phyloP scores from a whole-genome alignment of 495 filamentous ascomycete genomes.

The Neurospora terricola region DNA sequence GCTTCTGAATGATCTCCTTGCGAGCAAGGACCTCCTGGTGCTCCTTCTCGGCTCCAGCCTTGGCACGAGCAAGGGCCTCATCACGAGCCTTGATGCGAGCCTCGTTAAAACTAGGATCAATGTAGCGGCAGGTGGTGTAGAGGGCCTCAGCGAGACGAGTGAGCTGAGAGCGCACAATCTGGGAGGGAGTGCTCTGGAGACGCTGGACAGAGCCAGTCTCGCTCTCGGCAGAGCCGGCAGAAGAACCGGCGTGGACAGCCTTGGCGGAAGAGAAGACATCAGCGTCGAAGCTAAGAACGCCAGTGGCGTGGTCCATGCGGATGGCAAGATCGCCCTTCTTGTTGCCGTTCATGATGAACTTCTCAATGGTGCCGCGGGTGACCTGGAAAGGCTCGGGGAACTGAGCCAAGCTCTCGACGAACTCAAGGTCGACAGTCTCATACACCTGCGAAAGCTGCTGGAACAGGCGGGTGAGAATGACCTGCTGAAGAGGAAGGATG shows the following conservation, averaged over 20 bases:
- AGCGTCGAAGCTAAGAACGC: slow-evolving; percentile 91
- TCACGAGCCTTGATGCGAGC: slow-evolving; percentile 68
- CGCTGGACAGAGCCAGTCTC: slow-evolving; percentile 83
- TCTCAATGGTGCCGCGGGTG: slow-evolving; percentile 83
- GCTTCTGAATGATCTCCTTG: slow-evolving; percentile 86
- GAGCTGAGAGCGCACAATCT: slow-evolving; percentile 93
- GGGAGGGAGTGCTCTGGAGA: slow-evolving; percentile 92
- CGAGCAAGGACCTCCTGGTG: slow-evolving; percentile 81
- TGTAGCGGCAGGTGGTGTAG: slow-evolving; percentile 87
- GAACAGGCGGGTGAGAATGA: slow-evolving; percentile 95
- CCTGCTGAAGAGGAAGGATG: slow-evolving; percentile 87
- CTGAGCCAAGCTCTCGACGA: slow-evolving; percentile 86
- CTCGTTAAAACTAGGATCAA: slow-evolving; percentile 80
- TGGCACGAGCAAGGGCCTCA: slow-evolving; percentile 66
- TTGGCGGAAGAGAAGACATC: slow-evolving; percentile 97
- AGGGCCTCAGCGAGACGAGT: slow-evolving; percentile 84
- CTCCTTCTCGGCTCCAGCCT: slow-evolving; percentile 81
- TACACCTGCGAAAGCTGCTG: slow-evolving; percentile 99
- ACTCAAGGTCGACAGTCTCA: slow-evolving; percentile 90
- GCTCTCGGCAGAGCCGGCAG: slow-evolving; percentile 78
- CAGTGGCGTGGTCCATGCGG: slow-evolving; percentile 88
- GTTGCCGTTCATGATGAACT: slow-evolving; percentile 99
- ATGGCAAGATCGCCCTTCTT: slow-evolving; percentile 98
- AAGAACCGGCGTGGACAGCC: slow-evolving; percentile 76
- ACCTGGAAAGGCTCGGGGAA: slow-evolving; percentile 98